phyloP scores from a whole-genome alignment of 306 rosid species.

The Purshia tridentata region DNA sequence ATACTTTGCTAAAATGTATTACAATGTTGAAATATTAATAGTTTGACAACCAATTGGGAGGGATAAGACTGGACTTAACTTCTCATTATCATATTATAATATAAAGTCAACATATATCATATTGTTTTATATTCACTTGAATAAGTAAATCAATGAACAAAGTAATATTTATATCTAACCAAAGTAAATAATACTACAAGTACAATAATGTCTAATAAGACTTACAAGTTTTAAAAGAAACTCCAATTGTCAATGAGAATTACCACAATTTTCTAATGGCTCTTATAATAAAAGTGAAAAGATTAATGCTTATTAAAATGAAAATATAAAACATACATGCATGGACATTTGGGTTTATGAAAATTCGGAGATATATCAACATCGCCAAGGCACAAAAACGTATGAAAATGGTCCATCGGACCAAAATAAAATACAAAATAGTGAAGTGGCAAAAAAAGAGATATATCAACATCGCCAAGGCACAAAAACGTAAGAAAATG shows the following conservation, averaged over 20 bases:
- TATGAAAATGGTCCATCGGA: background rate
- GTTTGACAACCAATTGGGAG: background rate
- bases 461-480: background rate
- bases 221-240: background rate
- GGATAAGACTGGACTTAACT: background rate
- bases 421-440: background rate
- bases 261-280: background rate
- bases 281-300: background rate
- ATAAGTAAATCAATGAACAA: background rate
- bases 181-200: background rate
- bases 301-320: background rate
- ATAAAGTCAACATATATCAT: background rate
- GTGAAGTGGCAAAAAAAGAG: too few species aligned
- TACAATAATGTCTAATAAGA: background rate
- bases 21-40: too few species aligned
- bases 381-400: background rate
- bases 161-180: background rate
- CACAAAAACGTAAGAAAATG: background rate
- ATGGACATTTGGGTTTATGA: background rate
- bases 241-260: background rate
- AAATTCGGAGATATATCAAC: conserved; percentile 4
- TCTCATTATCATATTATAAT: background rate
- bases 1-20: too few species aligned
- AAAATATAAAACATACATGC: background rate
- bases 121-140: background rate